Evolutionary conservation across 2,329 filamentous ascomycete genomes (phyloP).

Genomic region (Fragosphaeria purpurea): DNA sequence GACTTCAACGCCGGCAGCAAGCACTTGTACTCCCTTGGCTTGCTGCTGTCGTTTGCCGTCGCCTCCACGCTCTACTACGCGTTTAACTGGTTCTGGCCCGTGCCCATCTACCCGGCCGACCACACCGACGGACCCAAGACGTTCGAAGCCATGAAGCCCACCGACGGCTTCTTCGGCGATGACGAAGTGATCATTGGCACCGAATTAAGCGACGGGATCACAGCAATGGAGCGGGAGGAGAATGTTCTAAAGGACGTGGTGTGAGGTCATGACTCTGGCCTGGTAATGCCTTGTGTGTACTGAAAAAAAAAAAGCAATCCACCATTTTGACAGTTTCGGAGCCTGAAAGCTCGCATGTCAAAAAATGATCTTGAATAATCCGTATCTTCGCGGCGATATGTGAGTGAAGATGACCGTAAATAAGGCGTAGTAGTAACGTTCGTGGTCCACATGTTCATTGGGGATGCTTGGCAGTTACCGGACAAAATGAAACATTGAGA

Average conservation of each 20-base stretch:
- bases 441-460: no score
- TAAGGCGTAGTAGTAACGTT: no score
- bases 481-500: no score
- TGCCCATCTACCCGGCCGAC: background rate
- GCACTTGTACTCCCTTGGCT: slow-evolving; percentile 22
- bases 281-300: no score
- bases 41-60: slow-evolving; percentile 23
- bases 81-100: slow-evolving; percentile 26
- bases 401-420: no score
- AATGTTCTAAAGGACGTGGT: background rate
- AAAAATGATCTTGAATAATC: no score
- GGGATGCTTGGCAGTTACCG: no score
- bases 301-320: no score
- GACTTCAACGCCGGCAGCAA: slow-evolving; percentile 20
- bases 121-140: background rate
- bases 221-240: background rate
- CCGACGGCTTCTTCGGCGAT: slow-evolving; percentile 3
- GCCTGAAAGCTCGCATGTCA: no score
- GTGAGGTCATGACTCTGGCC: background rate
- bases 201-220: background rate
- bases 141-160: background rate
- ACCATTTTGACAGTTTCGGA: no score
- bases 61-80: slow-evolving; percentile 22
- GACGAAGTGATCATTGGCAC: background rate
- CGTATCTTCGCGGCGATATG: no score